Conservation (phyloP, 2,329 filamentous ascomycete genomes). For the Penicillium sp. region DNA sequence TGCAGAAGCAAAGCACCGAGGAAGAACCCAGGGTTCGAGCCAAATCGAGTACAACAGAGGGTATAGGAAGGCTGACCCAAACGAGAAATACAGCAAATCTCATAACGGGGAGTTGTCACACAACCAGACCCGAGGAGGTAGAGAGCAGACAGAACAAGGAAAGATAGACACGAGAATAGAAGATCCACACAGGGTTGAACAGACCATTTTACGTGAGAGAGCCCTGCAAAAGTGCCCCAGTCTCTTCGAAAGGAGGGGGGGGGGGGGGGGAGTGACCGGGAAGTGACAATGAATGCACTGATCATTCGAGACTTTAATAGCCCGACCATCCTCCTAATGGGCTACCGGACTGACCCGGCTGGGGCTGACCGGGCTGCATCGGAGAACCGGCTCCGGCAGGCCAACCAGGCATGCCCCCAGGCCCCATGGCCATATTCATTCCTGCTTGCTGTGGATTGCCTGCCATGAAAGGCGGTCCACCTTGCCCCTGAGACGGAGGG, state of each 20-base stretch:
- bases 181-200: conserved; percentile 5
- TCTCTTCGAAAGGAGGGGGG: no score
- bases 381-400: conserved; percentile 28
- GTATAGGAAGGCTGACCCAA: conserved; percentile 30
- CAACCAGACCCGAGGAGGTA: conserved; percentile 15
- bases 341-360: conserved; percentile 34
- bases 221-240: no score
- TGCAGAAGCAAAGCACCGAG: conserved; percentile 7
- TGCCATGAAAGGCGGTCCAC: conserved; percentile 30
- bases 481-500: conserved; percentile 30
- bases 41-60: conserved; percentile 31
- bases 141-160: conserved; percentile 7
- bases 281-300: no score
- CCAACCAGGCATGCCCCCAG: conserved; percentile 35
- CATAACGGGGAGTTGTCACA: conserved; percentile 11
- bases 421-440: conserved; percentile 33
- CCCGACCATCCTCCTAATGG: conserved; percentile 35
- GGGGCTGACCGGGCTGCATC: conserved; percentile 35
- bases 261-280: no score
- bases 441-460: conserved; percentile 32
- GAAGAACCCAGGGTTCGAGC: conserved; percentile 6
- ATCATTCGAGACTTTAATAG: conserved; percentile 23
- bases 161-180: conserved; percentile 7
- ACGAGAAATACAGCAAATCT: conserved; percentile 27
- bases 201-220: not conserved